Conservation (phyloP, 768 basidiomycete genomes). For the Kwoniella botswanensis region DNA sequence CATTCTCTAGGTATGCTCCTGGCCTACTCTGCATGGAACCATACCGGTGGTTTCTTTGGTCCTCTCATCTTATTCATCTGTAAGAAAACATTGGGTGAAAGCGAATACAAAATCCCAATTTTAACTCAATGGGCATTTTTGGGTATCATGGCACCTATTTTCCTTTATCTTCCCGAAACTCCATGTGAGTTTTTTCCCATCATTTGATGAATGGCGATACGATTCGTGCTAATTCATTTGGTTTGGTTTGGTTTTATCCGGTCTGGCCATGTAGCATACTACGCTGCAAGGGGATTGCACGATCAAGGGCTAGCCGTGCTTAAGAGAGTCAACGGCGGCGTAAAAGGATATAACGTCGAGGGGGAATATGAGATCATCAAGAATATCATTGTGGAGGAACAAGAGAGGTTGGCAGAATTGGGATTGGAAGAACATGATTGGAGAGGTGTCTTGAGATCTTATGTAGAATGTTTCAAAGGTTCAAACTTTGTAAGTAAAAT, state of each 20-base stretch:
- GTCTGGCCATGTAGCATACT: constrained; percentile 19
- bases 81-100: constrained; percentile 19
- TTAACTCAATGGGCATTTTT: constrained; percentile 31
- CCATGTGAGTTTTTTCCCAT: constrained; percentile 15
- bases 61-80: constrained; percentile 25
- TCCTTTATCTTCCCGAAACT: constrained; percentile 36
- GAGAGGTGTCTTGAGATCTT: constrained; percentile 21
- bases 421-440: constrained; percentile 20
- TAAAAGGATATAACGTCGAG: constrained; percentile 36
- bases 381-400: constrained; percentile 32
- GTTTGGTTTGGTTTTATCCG: no score
- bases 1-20: constrained; percentile 14
- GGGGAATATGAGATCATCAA: constrained; percentile 29
- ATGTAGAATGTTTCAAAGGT: constrained; percentile 33
- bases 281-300: constrained; percentile 26
- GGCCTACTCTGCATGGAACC: constrained; percentile 31
- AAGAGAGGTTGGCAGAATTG: constrained; percentile 5
- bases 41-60: constrained; percentile 30
- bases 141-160: constrained; percentile 36
- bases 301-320: constrained; percentile 25
- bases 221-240: neutral
- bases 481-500: constrained; percentile 24
- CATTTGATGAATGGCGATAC: no score
- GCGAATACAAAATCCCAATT: constrained; percentile 32
- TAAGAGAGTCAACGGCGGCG: constrained; percentile 25